Evolutionary conservation across 202 grass and related monocot genomes (phyloP), one percentile per base, ranked within the genome.

Genomic region (Panicum hallii): DNA sequence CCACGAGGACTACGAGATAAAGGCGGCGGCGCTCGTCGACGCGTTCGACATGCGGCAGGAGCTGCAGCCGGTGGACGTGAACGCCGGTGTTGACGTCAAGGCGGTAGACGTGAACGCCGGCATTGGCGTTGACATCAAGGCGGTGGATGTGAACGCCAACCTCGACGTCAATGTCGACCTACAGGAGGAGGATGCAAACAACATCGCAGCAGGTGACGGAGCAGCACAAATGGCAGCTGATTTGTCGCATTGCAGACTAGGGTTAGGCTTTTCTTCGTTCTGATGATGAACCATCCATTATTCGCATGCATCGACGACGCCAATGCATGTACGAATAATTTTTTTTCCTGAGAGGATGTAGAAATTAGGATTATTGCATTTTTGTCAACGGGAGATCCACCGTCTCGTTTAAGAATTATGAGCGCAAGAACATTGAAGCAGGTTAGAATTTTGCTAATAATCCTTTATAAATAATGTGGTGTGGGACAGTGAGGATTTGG

Each of bases 221-320:
- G 70, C 81, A 17, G 11, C 47, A 11, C 77, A 80, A 12, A 44
- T 81, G 19, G 22, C 63, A 26, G 78, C 75, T 9, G 89, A 91
- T 17, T 84, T 87, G 1, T 92, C 84, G 5, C 63, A 87, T 53
- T 92, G 90, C 87, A 83, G 64, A 50, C 84, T 84, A 89, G 90
- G 75, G 13, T 81, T 86, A 86, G 68, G 83, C 16, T 89, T 86
- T 54, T 89, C 79, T 64, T 69, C 74, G 7, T 50, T 87, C 49
- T 82, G 49, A 90, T 46, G 61, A 12, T 22, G 10, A 23, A 23
- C 2, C 5, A 2, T 49, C 26, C 16, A 47, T 63, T 47, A 10
- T 52, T 65, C 60, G 32, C 34, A 63, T 36, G 44, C 49, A 56
- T 40, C 9, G 5, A 56, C 20, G 49, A 56, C 20, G 49, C 16